Percentiles rank a stretch among this genome's conserved stretches.
Conservation (phyloP, 1,139 yeast species). For the Pichia sp. region DNA sequence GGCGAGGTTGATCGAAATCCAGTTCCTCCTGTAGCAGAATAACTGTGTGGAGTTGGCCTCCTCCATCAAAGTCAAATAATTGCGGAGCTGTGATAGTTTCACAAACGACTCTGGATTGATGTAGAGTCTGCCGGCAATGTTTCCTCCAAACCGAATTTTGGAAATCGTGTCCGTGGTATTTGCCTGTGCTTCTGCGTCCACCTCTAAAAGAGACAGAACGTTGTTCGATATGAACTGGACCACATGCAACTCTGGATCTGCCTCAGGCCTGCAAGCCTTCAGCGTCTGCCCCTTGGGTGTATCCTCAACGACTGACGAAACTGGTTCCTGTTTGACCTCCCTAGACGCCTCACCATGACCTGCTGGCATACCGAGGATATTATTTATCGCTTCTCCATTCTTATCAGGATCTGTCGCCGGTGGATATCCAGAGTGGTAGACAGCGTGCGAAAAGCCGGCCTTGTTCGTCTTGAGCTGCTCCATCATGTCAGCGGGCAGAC, state of each 20-base stretch:
- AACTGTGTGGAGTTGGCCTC: slow-evolving; percentile 4
- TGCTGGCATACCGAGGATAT: neutral
- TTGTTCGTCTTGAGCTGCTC: neutral
- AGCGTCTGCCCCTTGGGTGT: too few relatives aligned
- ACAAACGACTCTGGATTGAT: slow-evolving; percentile 11
- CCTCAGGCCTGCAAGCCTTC: too few relatives aligned
- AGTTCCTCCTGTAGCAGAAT: slow-evolving; percentile 18
- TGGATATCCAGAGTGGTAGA: neutral
- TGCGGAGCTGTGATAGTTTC: neutral
- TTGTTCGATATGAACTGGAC: neutral
- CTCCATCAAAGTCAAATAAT: neutral
- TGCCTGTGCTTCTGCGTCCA: neutral
- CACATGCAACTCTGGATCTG: neutral
- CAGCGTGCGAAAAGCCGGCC: neutral
- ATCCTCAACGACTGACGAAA: too few relatives aligned
- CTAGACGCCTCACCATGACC: neutral
- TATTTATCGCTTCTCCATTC: neutral
- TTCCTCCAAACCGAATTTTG: slow-evolving; percentile 1
- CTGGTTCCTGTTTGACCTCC: neutral
- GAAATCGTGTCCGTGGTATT: neutral
- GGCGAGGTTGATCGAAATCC: slow-evolving; percentile 7
- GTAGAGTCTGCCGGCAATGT: slow-evolving; percentile 12
- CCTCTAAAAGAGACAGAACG: neutral
- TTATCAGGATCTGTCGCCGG: neutral
- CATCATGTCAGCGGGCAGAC: neutral